Evolutionary conservation across 352 stramenopile species (phyloP), one percentile per base, ranked within the genome.

Genomic region (Blastocystis sp.): DNA sequence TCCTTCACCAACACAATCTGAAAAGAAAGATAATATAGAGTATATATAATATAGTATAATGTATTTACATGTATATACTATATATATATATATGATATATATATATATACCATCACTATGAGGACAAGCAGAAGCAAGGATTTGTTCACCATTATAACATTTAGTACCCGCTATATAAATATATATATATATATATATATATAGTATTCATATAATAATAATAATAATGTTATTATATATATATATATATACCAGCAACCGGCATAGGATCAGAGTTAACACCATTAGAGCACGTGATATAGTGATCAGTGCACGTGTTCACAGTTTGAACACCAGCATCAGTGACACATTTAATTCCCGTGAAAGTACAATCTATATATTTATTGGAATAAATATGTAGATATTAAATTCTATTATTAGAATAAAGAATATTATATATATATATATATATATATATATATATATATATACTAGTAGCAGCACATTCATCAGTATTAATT

Each of bases 131-230:
- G 52, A 62, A 13, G 36, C 39, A 23, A 62, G 1, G 19, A 62
- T 31, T 30, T 62, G 52, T 25, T 62, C 52, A 25, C 54, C 16
- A 28, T 62, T 62, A 42, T 48, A 62, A 42, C 52, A 62, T 42
- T 48, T 62, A 5, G 52, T 62, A 37, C 52, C 52, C 18, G 30
- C 25, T n/a, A n/a, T n/a, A n/a, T n/a, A n/a, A n/a, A 13, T 43
- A 30, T 19, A 39, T 42, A 19, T 62, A 54, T 19, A 42, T 42
- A 25, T 62, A 28, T 23, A 25, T 21, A 28, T 42, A 62, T 13
- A 24, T 19, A 18, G 54, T 49, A 34, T 42, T 42, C 23, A 54
- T 42, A 34, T 34, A 62, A 34, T 54, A 9, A 34, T 42, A 62
- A 23, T 62, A 30, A 2, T 39, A n/a, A 30, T 39, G 25, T 10